Percentiles rank a stretch among this genome's conserved stretches.
Conservation (phyloP, 257 asterid species). For the Ehretia macrophylla region DNA sequence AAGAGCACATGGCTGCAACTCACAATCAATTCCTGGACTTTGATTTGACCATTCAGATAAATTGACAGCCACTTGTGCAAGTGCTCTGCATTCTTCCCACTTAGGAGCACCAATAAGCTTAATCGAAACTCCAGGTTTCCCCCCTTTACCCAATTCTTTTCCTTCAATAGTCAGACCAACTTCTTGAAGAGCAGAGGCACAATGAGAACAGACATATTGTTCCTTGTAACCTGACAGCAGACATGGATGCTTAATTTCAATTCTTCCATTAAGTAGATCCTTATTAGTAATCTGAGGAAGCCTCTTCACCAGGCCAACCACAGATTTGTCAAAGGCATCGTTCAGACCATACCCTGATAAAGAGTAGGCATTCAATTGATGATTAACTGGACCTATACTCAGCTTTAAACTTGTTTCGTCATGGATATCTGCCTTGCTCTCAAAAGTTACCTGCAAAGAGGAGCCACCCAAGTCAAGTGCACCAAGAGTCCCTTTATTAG, state of each 20-base stretch:
- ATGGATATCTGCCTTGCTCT: conserved; percentile 38
- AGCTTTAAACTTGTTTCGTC: conserved; percentile 65
- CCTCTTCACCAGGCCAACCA: conserved; percentile 56
- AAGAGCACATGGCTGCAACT: conserved; percentile 84
- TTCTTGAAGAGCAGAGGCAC: conserved; percentile 43
- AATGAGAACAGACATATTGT: conserved; percentile 58
- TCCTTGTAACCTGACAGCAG: conserved; percentile 79
- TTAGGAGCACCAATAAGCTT: conserved; percentile 73
- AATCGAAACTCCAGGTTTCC: conserved; percentile 48
- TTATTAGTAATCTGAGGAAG: conserved; percentile 51
- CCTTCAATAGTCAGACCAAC: conserved; percentile 47
- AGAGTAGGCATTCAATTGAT: conserved; percentile 87
- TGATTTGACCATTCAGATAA: conserved; percentile 74
- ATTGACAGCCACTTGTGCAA: conserved; percentile 76
- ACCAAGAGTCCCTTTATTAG: conserved; percentile 78
- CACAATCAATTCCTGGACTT: conserved; percentile 62
- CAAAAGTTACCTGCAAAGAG: conserved; percentile 90
- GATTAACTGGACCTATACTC: conserved; percentile 72
- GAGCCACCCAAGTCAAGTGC: conserved; percentile 99
- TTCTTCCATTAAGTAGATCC: conserved; percentile 49
- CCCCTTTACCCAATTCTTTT: conserved; percentile 34
- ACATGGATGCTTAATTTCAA: conserved; percentile 86
- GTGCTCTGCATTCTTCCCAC: conserved; percentile 84
- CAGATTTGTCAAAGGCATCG: conserved; percentile 96
- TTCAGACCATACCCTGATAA: conserved; percentile 90